Conservation (phyloP, 2,329 filamentous ascomycete genomes). For the Penicillium expansum region DNA sequence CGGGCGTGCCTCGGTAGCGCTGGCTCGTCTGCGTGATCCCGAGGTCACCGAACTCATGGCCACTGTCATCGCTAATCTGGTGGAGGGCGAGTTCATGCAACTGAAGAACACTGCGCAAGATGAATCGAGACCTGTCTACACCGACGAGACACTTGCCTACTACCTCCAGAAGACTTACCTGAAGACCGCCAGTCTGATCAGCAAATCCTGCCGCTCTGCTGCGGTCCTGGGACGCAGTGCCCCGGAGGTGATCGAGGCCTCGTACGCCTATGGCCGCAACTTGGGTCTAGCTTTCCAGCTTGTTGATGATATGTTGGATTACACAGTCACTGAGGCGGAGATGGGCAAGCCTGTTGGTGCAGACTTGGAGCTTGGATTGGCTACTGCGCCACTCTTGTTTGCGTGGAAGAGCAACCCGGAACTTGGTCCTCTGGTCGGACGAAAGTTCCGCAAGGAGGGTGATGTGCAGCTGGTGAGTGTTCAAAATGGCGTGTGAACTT, state of each 20-base stretch:
- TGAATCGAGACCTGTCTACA: constrained; percentile 79
- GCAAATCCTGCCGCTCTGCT: constrained; percentile 88
- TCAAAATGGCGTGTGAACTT: background rate
- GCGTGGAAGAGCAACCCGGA: constrained; percentile 89
- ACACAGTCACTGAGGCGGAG: constrained; percentile 79
- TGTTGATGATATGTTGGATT: constrained; percentile 97
- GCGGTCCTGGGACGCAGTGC: constrained; percentile 79
- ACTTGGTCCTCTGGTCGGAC: constrained; percentile 81
- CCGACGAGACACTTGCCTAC: constrained; percentile 83
- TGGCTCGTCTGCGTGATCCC: constrained; percentile 84
- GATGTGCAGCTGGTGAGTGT: constrained; percentile 75
- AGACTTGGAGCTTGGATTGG: constrained; percentile 87
- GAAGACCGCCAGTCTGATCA: constrained; percentile 93
- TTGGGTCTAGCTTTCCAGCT: constrained; percentile 93
- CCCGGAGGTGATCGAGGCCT: constrained; percentile 77
- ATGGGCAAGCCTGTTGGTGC: constrained; percentile 93
- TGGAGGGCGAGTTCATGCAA: constrained; percentile 99
- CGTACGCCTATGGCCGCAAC: constrained; percentile 90
- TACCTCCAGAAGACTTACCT: constrained; percentile 98
- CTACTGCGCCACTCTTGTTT: constrained; percentile 90
- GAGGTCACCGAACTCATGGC: constrained; percentile 93
- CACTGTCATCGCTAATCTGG: constrained; percentile 94
- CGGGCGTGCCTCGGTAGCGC: constrained; percentile 85
- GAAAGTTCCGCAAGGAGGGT: constrained; percentile 80
- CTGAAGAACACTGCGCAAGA: constrained; percentile 92